Evolutionary conservation across 2,329 filamentous ascomycete species (phyloP), one percentile per base, ranked within the genome.

Genomic region (Alternaria sp.): DNA sequence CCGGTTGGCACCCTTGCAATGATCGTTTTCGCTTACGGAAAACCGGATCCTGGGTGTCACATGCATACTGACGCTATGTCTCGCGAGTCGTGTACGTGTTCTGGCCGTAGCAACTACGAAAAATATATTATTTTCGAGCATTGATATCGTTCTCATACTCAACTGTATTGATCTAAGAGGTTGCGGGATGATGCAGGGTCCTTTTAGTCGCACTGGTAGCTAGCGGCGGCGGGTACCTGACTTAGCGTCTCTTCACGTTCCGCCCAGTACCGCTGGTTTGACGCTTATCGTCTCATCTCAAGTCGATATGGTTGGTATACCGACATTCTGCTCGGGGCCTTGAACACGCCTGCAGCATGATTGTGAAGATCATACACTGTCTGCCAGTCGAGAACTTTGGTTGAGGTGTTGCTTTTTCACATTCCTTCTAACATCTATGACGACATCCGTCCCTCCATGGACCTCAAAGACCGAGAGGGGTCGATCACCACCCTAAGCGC

Each of bases 11-110:
- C 57, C 65, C 65, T 49, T 66, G 65, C 57, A 47, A 25, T 61
- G 61, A 66, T 65, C 55, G 40, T 56, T 40, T 51, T 70, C 66
- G 68, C 68, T 62, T 60, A 62, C 30, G n/a, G 49, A 51, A 64
- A 61, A 57, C 58, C 28, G 54, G 47, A 43, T 63, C 57, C 55
- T 51, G 46, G 36, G 17, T 15, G 36, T 19, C 49, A 54, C 49
- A 66, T 65, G 64, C 64, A 57, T 43, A 36, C 64, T 68, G 66
- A 69, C 67, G 66, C 63, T 25, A 69, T 55, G 21, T 36, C 50
- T 49, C 57, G 57, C 36, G 17, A 25, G 43, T 50, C 30, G 30
- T 13, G 21, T 7, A 28, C 1, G 25, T 32, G 17, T 25, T n/a
- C 40, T 47, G 40, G 30, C 13, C 10, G 49, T 21, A 15, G 5